Evolutionary conservation across 78 protist species (phyloP).

Genomic region (Neovahlkampfia damariscottae): DNA sequence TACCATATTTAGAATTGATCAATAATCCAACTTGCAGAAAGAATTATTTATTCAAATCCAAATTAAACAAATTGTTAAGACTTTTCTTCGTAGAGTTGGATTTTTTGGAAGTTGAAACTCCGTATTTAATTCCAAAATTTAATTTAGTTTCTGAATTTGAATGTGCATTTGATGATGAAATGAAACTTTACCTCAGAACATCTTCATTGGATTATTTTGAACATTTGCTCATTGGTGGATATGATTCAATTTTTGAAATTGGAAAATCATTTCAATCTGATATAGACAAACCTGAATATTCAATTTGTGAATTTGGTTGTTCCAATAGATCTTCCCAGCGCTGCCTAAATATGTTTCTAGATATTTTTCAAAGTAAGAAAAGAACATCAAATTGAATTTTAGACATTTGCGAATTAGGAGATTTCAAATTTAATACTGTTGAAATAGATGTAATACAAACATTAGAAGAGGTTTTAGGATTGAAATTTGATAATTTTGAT

Average conservation of each 20-base stretch:
- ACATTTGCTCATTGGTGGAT: conserved; percentile 47
- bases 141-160: conserved; percentile 81
- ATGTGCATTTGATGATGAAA: conserved; percentile 89
- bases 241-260: conserved; percentile 50
- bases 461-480: too few relatives aligned
- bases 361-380: too few relatives aligned
- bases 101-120: conserved; percentile 11
- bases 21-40: background rate
- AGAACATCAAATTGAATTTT: too few relatives aligned
- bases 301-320: too few relatives aligned
- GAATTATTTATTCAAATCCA: background rate
- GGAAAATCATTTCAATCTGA: conserved; percentile 47
- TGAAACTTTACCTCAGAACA: conserved; percentile 11
- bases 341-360: too few relatives aligned
- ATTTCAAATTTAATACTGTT: too few relatives aligned
- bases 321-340: too few relatives aligned
- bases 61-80: background rate
- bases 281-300: too few relatives aligned
- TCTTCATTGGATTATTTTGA: conserved; percentile 60
- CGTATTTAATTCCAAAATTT: background rate
- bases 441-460: too few relatives aligned
- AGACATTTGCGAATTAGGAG: too few relatives aligned
- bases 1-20: conserved; percentile 26
- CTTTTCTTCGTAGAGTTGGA: background rate
- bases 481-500: too few relatives aligned